Evolutionary conservation across 2,329 filamentous ascomycete species (phyloP), one percentile per base, ranked within the genome.

Genomic region (Cercospora janseana): DNA sequence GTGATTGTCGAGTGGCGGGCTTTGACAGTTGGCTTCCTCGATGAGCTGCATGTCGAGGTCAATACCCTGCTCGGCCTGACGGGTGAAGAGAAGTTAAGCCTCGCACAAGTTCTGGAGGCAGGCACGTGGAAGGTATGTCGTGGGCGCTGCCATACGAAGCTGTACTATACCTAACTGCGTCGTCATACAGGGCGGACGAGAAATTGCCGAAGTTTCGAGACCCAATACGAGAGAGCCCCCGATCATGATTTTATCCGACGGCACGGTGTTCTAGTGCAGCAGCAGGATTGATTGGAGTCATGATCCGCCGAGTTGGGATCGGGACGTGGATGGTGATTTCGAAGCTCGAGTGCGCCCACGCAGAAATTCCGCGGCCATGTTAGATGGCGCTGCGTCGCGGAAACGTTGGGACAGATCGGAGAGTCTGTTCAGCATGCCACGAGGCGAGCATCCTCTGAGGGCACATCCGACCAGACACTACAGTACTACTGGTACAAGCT

Each of bases 191-290:
- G 92, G 92, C 62, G 93, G 93, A 52, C 85, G 93, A 66, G 93
- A 97, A 73, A 87, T 97, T 67, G 93, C 93, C 56, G 92, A 96
- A 73, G 89, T 96, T 58, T 92, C 89, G 61, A 80, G 93, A 60
- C 93, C 93, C 16, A 97, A 96, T 65, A 97, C 93, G 45, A 95
- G 93, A 73, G 89, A 95, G 68, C 89, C 92, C 24, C 93, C 93
- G 4, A 97, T 98, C 66, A 84, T 96, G 73, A 96, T 97, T 62
- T 80, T 95, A 60, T 95, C 89, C 58, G 93, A 98, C 69, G 93
- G 93, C 55, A 97, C 93, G 18, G 88, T 98, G 59, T 97, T 98
- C 69, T 95, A 82, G 64, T 58, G 62, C 55, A 51, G 51, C 52
- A 60, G 51, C 32, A 51, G 59, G 38, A 44, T 51, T 46, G 62